A percentile compares a stretch with the other conserved stretches of the same genome.
These are phyloP conservation scores for Fistulifera pelliculosa DNA, from an alignment of 108 stramenopile species.

Conservation along the genomic window DNA sequence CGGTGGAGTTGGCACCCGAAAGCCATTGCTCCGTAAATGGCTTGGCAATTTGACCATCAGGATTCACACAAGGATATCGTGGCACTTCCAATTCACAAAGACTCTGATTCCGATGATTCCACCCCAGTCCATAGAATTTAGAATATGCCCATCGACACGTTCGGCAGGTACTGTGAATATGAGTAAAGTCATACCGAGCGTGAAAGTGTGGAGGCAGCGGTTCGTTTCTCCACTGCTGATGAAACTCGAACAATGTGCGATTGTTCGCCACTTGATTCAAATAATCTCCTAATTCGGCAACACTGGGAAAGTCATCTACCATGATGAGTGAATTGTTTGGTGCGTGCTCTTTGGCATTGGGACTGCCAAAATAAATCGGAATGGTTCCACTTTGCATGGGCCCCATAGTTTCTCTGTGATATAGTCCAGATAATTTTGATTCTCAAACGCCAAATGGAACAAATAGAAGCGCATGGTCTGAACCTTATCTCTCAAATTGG, in stretches of 20 bases:
- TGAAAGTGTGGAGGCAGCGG: constrained; percentile 35
- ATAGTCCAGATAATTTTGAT: constrained; percentile 33
- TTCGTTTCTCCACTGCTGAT: constrained; percentile 57
- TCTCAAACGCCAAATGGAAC: constrained; percentile 59
- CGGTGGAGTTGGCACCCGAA: neutral
- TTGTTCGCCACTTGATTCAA: constrained; percentile 35
- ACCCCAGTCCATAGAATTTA: constrained; percentile 46
- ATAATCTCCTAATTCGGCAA: constrained; percentile 35
- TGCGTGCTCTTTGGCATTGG: constrained; percentile 55
- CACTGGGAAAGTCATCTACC: constrained; percentile 37
- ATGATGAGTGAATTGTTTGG: constrained; percentile 44
- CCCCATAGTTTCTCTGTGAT: constrained; percentile 76
- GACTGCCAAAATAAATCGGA: constrained; percentile 62
- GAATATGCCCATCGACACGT: constrained; percentile 62
- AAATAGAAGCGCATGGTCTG: constrained; percentile 33
- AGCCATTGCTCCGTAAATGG: constrained; percentile 48
- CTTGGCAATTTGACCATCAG: constrained; percentile 13
- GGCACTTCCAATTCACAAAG: constrained; percentile 21
- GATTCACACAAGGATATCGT: constrained; percentile 25
- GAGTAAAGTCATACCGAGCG: constrained; percentile 36
- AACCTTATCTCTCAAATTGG: constrained; percentile 28
- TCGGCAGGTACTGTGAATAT: constrained; percentile 39
- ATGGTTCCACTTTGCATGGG: constrained; percentile 43
- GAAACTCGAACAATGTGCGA: constrained; percentile 48
- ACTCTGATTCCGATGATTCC: constrained; percentile 34